Percentiles rank a stretch among this genome's conserved stretches.
Conservation (phyloP, 257 asterid species). For the Oldenlandia corymbosa region DNA sequence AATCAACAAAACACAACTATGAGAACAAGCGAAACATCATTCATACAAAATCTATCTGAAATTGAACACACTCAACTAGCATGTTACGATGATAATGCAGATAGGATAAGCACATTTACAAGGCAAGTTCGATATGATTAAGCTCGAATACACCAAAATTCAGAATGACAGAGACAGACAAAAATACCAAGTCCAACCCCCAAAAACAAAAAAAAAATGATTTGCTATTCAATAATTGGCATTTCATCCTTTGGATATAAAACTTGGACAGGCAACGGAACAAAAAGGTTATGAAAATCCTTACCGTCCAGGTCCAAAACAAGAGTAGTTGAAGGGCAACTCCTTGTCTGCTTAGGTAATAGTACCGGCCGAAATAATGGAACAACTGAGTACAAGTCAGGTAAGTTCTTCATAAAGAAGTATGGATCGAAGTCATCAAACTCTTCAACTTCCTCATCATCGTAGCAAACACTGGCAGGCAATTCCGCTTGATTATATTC, state of each 20-base stretch:
- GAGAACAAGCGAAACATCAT: not conserved
- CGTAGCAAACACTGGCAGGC: constrained; percentile 52
- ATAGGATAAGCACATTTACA: not conserved
- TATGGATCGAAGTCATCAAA: constrained; percentile 89
- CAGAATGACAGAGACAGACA: not conserved
- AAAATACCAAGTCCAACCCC: not conserved
- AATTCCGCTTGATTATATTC: constrained; percentile 67
- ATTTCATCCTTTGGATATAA: not conserved
- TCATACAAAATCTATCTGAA: not conserved
- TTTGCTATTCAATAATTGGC: not conserved
- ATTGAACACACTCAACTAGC: not conserved
- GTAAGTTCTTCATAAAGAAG: constrained; percentile 83
- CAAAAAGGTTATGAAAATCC: constrained; percentile 5
- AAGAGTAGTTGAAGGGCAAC: constrained; percentile 91
- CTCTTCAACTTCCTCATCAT: constrained; percentile 70
- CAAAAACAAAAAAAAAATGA: too few species aligned
- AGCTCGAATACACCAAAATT: not conserved
- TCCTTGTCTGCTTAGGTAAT: constrained; percentile 87
- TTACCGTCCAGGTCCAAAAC: constrained; percentile 96
- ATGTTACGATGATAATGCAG: not conserved
- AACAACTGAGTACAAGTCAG: constrained; percentile 74
- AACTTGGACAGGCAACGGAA: not conserved
- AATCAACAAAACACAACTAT: not conserved
- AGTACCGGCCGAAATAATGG: constrained; percentile 74
- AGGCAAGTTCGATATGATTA: not conserved